These are phyloP conservation scores for Lodderomyces margitis DNA, from an alignment of 1,139 yeast genomes.

Conservation along the genomic window DNA sequence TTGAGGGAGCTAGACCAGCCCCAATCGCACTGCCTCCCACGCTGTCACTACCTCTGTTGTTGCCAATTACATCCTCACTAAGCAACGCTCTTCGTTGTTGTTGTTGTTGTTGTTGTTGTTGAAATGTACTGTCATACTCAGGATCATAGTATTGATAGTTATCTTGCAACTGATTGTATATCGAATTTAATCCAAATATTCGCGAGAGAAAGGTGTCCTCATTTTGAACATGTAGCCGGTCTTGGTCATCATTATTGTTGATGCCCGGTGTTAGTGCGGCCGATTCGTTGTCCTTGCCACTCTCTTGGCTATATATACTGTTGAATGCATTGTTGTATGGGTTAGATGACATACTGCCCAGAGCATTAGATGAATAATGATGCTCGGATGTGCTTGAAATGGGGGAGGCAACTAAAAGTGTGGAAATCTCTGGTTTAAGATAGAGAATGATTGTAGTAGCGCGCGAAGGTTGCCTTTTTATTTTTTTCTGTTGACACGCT, in stretches of 20 bases:
- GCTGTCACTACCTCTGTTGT: too few relatives aligned
- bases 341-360: not conserved
- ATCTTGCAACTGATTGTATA: slow-evolving; percentile 41
- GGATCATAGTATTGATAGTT: slow-evolving; percentile 42
- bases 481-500: too few relatives aligned
- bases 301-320: not conserved
- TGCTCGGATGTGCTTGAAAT: too few relatives aligned
- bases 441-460: too few relatives aligned
- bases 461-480: too few relatives aligned
- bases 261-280: not conserved
- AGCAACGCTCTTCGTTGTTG: slow-evolving; percentile 5
- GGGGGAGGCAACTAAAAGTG: too few relatives aligned
- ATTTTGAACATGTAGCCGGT: not conserved
- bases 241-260: not conserved
- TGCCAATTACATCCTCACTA: slow-evolving; percentile 13
- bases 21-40: not conserved
- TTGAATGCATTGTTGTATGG: not conserved
- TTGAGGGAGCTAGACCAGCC: not conserved
- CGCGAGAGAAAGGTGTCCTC: slow-evolving; percentile 54
- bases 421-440: too few relatives aligned
- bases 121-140: slow-evolving; percentile 24
- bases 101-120: slow-evolving; percentile 10
- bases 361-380: not conserved
- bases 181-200: slow-evolving; percentile 54
- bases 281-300: not conserved